Percentiles rank a stretch among this genome's conserved stretches.
Conservation (phyloP, 768 basidiomycete species). For the Boletellus emodensis region DNA sequence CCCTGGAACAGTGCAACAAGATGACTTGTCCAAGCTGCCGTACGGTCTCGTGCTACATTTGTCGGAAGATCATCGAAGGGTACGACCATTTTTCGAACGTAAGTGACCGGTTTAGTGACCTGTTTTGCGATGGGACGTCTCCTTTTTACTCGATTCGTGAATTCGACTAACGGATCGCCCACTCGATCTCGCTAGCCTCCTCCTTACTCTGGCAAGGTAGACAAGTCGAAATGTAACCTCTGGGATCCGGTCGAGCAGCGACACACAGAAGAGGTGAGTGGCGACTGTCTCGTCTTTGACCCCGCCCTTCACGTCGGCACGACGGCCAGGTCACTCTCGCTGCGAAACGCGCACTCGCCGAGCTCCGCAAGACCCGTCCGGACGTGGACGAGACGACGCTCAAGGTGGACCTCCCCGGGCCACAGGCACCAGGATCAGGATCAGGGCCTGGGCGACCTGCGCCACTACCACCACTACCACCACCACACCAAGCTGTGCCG, state of each 20-base stretch:
- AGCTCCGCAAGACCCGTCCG: constrained; percentile 56
- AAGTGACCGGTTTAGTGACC: constrained; percentile 12
- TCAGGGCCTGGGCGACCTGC: not conserved
- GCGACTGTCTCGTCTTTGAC: not conserved
- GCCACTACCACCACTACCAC: not conserved
- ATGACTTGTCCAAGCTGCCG: constrained; percentile 75
- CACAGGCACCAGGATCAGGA: not conserved
- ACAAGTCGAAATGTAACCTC: constrained; percentile 52
- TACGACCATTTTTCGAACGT: constrained; percentile 74
- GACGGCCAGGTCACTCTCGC: constrained; percentile 59
- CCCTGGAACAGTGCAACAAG: constrained; percentile 75
- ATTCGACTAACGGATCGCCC: constrained; percentile 5
- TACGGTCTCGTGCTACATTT: constrained; percentile 81
- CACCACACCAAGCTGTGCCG: not conserved
- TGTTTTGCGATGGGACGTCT: not conserved
- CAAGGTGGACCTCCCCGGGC: constrained; percentile 58
- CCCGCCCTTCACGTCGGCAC: not conserved
- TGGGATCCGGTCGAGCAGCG: constrained; percentile 68
- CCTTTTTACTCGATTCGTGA: not conserved
- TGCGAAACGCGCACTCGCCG: constrained; percentile 59
- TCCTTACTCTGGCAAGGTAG: constrained; percentile 17
- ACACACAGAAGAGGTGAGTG: constrained; percentile 59
- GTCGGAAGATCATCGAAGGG: constrained; percentile 65
- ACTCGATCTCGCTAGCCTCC: constrained; percentile 16
- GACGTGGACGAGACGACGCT: constrained; percentile 58